Evolutionary conservation across 768 basidiomycete genomes (phyloP).

Genomic region (Candolleomyces eurysporus): DNA sequence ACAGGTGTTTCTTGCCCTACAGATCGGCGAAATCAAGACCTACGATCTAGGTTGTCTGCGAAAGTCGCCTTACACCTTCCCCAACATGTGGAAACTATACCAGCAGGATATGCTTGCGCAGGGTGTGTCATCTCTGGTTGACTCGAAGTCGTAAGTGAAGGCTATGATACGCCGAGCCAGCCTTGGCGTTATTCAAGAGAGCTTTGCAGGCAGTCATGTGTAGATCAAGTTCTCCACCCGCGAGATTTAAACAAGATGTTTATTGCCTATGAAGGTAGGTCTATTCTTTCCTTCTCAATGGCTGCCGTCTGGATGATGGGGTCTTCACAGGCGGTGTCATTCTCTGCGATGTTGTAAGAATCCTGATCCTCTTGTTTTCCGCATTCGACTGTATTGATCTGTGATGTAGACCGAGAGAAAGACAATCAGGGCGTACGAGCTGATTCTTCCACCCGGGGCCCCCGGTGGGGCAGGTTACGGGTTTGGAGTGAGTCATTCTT

Average conservation of each 20-base stretch:
- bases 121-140: conserved; percentile 35
- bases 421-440: conserved; percentile 62
- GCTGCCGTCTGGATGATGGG: not conserved
- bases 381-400: not conserved
- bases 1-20: conserved; percentile 48
- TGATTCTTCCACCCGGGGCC: conserved; percentile 74
- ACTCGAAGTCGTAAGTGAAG: not conserved
- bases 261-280: conserved; percentile 69
- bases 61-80: conserved; percentile 64
- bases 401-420: conserved; percentile 42
- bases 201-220: conserved; percentile 29
- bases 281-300: not conserved
- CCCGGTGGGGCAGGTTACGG: conserved; percentile 73
- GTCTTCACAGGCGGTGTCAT: conserved; percentile 53
- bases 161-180: not conserved
- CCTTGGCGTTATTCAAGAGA: conserved; percentile 28
- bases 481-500: conserved; percentile 39
- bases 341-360: conserved; percentile 54
- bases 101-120: conserved; percentile 51
- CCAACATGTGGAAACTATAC: conserved; percentile 75
- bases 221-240: conserved; percentile 69
- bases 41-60: conserved; percentile 73
- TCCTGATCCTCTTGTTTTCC: not conserved
- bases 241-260: conserved; percentile 71
- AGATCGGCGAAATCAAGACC: conserved; percentile 61